These are phyloP conservation scores for Colletotrichum lindemuthianum DNA, from an alignment of 2,329 filamentous ascomycete species.

Conservation along the genomic window DNA sequence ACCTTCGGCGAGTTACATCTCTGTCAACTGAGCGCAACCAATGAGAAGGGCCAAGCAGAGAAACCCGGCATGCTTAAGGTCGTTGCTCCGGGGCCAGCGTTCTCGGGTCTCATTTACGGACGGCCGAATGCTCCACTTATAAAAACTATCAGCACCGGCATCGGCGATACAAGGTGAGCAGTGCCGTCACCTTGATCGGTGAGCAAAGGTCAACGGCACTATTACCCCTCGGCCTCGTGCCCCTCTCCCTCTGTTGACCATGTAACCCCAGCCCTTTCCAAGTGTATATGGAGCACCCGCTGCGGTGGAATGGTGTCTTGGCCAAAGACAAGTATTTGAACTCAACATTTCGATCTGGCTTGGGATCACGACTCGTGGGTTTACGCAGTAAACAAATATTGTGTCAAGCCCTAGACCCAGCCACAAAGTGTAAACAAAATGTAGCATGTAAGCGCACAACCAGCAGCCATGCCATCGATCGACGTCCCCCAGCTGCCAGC, in stretches of 20 bases:
- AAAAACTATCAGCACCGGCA: conserved; percentile 18
- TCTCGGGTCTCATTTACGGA: neutral
- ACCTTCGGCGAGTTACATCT: no score
- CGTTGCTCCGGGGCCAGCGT: conserved; percentile 15
- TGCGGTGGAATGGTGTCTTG: conserved; percentile 4
- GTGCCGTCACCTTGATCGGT: conserved; percentile 24
- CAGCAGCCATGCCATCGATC: neutral
- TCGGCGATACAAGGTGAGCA: conserved; percentile 29
- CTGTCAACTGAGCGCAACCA: neutral
- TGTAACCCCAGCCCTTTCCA: conserved; percentile 9
- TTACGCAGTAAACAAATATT: neutral
- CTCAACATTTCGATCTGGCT: neutral
- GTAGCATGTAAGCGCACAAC: neutral
- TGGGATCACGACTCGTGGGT: conserved; percentile 9
- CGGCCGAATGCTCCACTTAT: conserved; percentile 7
- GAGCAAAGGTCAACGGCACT: conserved; percentile 14
- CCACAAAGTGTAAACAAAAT: conserved; percentile 4
- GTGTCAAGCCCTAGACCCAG: conserved; percentile 1
- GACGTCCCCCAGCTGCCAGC: neutral
- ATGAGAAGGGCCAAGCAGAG: conserved; percentile 1
- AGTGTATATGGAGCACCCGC: neutral
- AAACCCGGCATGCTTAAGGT: neutral
- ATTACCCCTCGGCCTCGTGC: conserved; percentile 5
- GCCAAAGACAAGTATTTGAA: neutral
- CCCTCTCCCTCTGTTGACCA: conserved; percentile 7